Percentiles rank a stretch among this genome's conserved stretches.
These are phyloP conservation scores for Corynascus novoguineensis DNA, from an alignment of 495 filamentous ascomycete species.

Conservation along the genomic window DNA sequence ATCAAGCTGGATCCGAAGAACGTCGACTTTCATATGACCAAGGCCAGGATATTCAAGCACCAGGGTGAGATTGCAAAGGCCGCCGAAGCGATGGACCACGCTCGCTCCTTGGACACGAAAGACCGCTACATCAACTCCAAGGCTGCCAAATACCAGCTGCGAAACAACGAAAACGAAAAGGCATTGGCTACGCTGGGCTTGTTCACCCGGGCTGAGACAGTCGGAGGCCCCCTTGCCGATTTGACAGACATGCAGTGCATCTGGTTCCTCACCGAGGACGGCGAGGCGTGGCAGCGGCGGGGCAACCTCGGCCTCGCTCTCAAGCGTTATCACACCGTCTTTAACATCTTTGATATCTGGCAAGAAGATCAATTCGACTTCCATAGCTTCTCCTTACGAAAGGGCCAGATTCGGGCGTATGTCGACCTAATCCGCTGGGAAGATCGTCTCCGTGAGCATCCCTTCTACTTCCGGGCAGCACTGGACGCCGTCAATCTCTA, in stretches of 20 bases:
- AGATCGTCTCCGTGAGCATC: constrained; percentile 81
- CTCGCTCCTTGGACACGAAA: constrained; percentile 73
- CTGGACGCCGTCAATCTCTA: constrained; percentile 77
- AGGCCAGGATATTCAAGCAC: constrained; percentile 93
- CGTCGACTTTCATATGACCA: constrained; percentile 92
- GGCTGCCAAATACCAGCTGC: constrained; percentile 91
- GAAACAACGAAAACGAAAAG: constrained; percentile 83
- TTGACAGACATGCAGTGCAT: constrained; percentile 98
- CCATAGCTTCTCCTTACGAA: constrained; percentile 91
- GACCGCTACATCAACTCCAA: constrained; percentile 99
- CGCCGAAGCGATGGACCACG: constrained; percentile 81
- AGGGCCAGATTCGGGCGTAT: constrained; percentile 92
- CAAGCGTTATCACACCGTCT: constrained; percentile 80
- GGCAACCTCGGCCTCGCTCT: constrained; percentile 77
- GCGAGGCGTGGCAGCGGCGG: constrained; percentile 80
- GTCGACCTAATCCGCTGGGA: constrained; percentile 97
- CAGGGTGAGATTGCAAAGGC: constrained; percentile 74
- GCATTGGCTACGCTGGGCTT: constrained; percentile 85
- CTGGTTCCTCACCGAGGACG: constrained; percentile 95
- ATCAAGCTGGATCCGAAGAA: constrained; percentile 69
- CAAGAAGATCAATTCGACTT: constrained; percentile 99
- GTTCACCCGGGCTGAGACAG: constrained; percentile 82
- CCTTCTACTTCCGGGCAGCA: constrained; percentile 86
- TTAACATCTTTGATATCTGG: constrained; percentile 94
- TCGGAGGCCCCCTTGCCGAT: constrained; percentile 82